Percentiles rank a stretch among this genome's conserved stretches.
Evolutionary conservation across 148 eudicot genomes (phyloP).

Genomic region (Rhododendron kiyosumense): DNA sequence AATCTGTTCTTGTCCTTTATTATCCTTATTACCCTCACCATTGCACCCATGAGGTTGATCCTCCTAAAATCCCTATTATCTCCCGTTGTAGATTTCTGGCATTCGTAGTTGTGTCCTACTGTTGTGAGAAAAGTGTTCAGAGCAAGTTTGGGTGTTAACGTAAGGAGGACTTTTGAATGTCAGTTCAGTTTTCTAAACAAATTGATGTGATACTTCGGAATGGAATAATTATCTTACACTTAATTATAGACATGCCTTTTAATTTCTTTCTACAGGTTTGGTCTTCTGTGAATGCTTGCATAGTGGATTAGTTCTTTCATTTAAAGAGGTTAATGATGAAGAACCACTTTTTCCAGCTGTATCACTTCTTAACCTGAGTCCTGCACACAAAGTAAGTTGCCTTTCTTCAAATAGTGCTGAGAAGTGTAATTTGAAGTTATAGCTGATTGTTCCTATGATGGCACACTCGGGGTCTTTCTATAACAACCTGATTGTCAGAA

Average conservation of each 20-base stretch:
- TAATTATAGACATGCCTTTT: not conserved
- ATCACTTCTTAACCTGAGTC: slow-evolving; percentile 49
- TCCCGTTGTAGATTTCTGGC: not conserved
- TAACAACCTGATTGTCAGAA: not conserved
- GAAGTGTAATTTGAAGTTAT: not conserved
- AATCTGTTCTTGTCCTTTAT: not conserved
- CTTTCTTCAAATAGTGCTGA: not conserved
- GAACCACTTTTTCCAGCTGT: slow-evolving; percentile 89
- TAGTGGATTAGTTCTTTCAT: slow-evolving; percentile 83
- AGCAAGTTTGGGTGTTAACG: not conserved
- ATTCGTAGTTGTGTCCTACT: not conserved
- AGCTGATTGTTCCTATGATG: not conserved
- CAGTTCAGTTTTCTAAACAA: no score
- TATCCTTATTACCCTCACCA: no score
- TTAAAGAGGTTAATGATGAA: slow-evolving; percentile 82
- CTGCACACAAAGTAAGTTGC: slow-evolving; percentile 45
- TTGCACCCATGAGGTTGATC: no score
- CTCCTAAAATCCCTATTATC: no score
- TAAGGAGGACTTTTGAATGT: not conserved
- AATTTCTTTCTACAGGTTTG: slow-evolving; percentile 50
- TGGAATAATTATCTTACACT: no score
- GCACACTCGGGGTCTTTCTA: not conserved
- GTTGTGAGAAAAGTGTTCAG: not conserved
- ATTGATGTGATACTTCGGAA: no score
- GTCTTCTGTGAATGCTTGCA: slow-evolving; percentile 90